A percentile compares a stretch with the other conserved stretches of the same genome.
Evolutionary conservation across 2,329 filamentous ascomycete species (phyloP).

Genomic region (Pyrenochaeta sp.): DNA sequence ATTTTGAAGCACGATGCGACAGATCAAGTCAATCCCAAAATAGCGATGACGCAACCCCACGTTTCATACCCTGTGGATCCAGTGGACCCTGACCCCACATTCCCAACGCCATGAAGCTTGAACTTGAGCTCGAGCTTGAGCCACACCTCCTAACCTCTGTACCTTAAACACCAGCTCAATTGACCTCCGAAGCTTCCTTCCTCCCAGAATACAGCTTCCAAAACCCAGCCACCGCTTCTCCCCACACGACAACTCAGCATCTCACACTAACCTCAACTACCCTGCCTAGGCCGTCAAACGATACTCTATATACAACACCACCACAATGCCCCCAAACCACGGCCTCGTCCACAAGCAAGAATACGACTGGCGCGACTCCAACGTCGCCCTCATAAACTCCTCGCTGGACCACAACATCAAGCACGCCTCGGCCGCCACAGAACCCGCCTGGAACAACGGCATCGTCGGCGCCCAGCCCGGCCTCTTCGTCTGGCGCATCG

Average conservation of each 20-base stretch:
- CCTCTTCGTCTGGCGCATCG: constrained; percentile 70
- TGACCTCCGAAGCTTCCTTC: background rate
- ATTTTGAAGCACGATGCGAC: no score
- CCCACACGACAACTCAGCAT: background rate
- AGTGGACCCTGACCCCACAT: constrained; percentile 2
- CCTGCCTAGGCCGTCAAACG: no score
- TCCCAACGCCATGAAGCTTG: background rate
- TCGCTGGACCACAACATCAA: constrained; percentile 73
- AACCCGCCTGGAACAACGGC: constrained; percentile 72
- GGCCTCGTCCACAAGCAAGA: constrained; percentile 69
- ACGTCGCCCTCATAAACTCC: constrained; percentile 70
- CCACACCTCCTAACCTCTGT: no score
- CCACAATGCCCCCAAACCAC: constrained; percentile 66
- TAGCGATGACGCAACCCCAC: background rate
- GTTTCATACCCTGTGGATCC: constrained; percentile 3
- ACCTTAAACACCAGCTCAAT: no score
- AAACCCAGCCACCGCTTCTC: background rate
- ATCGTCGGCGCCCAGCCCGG: constrained; percentile 61
- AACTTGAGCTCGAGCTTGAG: no score
- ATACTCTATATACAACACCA: no score
- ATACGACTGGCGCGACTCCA: constrained; percentile 73
- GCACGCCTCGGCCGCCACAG: constrained; percentile 68
- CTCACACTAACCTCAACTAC: background rate
- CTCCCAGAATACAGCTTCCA: background rate
- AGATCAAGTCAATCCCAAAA: no score